Percentiles rank a stretch among this genome's conserved stretches.
Evolutionary conservation across 768 basidiomycete genomes (phyloP).

Genomic region (Tulasnella sp.): DNA sequence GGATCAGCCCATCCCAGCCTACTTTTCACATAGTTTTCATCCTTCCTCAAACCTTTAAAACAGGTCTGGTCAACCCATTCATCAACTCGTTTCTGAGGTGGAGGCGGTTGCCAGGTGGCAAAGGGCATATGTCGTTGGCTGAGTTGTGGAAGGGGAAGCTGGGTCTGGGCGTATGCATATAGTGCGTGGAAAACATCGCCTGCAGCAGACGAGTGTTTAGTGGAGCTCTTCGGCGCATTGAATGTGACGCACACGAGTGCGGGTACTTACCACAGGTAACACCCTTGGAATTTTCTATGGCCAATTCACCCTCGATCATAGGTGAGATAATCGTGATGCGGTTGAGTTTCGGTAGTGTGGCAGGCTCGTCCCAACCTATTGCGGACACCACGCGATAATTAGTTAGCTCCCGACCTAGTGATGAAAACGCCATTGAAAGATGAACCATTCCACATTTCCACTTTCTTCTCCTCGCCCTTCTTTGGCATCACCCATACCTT

Average conservation of each 20-base stretch:
- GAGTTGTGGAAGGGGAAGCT: not conserved
- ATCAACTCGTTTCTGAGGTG: not conserved
- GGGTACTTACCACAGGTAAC: conserved; percentile 4
- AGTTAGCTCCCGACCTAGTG: not conserved
- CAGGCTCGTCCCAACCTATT: not conserved
- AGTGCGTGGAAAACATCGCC: not conserved
- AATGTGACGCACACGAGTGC: not conserved
- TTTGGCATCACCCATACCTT: not conserved
- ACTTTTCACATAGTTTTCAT: not conserved
- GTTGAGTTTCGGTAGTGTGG: conserved; percentile 7
- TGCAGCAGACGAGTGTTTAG: not conserved
- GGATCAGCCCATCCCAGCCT: conserved; percentile 8
- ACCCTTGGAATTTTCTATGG: not conserved
- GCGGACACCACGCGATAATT: not conserved
- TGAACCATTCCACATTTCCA: not conserved
- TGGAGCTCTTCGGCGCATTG: not conserved
- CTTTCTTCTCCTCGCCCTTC: not conserved
- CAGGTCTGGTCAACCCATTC: not conserved
- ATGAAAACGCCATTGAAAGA: not conserved
- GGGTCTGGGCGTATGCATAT: not conserved
- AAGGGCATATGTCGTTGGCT: not conserved
- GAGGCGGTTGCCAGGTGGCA: not conserved
- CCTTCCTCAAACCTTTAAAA: not conserved
- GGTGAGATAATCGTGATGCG: not conserved
- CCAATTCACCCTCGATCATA: not conserved